These are phyloP conservation scores for Cryphonectria naterciae DNA, from an alignment of 2,329 filamentous ascomycete species.

Conservation along the genomic window DNA sequence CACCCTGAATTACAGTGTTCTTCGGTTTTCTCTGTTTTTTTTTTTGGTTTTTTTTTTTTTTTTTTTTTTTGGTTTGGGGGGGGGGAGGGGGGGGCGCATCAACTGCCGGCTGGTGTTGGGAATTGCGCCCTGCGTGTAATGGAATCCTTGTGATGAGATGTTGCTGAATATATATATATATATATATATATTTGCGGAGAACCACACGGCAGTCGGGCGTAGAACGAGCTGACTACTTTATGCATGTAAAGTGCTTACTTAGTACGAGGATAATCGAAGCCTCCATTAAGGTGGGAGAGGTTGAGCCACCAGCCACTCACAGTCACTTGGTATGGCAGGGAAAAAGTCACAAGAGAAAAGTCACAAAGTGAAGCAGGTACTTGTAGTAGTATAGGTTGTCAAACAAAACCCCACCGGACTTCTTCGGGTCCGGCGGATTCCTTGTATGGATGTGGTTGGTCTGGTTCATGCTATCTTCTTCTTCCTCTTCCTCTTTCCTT, in stretches of 20 bases:
- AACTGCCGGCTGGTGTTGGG: background rate
- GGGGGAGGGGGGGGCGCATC: too few relatives aligned
- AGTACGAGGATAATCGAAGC: too few relatives aligned
- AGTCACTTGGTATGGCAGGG: background rate
- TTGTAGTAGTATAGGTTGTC: background rate
- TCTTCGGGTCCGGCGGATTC: background rate
- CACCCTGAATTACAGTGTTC: too few relatives aligned
- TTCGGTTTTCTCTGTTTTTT: too few relatives aligned
- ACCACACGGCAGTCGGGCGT: background rate
- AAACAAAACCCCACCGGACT: background rate
- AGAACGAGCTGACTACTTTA: background rate
- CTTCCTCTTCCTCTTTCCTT: too few relatives aligned
- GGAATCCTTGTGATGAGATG: background rate
- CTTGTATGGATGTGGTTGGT: background rate
- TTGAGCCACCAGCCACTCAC: background rate
- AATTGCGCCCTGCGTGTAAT: background rate
- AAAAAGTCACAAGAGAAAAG: background rate
- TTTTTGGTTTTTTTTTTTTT: too few relatives aligned
- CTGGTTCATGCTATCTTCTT: background rate
- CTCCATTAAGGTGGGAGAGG: too few relatives aligned
- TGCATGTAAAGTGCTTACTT: too few relatives aligned
- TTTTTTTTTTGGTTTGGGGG: too few relatives aligned
- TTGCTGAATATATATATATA: background rate
- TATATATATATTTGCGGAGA: background rate
- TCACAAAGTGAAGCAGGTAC: background rate